Evolutionary conservation across 257 asterid species (phyloP), one percentile per base, ranked within the genome.

Genomic region (Solanum bulbocastanum): DNA sequence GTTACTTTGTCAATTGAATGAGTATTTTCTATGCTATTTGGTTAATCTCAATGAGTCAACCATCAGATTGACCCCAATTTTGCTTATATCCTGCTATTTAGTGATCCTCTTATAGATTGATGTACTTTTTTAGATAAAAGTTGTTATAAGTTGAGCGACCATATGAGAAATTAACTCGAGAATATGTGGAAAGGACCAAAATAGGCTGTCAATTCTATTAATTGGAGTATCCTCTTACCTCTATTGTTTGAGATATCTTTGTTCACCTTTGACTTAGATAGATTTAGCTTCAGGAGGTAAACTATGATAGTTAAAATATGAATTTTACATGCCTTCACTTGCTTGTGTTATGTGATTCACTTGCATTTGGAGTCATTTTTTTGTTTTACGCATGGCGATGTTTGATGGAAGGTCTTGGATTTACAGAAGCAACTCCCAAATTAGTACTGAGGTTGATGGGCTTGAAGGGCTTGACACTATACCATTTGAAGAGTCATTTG

Each of bases 351-450:
- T 27, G 40, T 46, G 40, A 46, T 2, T 81, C n/a, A 9, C 3
- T 32, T 5, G 8, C 42, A 46, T 46, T 79, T 46, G 69, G 18
- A 82, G 10, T 49, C 42, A 46, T 52, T 46, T 81, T 81, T 46
- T 15, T 8, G 23, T 82, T 81, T 8, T 44, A 23, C 2, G 23
- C 46, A 10, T 2, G 5, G 52, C 4, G 23, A 35, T 82, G 65
- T 66, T 15, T 76, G 65, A 40, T 60, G 71, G 42, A 49, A 86
- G 88, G 25, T 44, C 37, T 74, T 87, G 39, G 58, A 79, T 89
- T 83, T 92, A 89, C 98, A 96, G 99, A 96, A 92, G 98, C 99
- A 25, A 96, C 99, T 74, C 99, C 99, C 8, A 96, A 95, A 92
- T 93, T 98, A 69, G 99, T 96, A 9, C 87, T 96, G 89, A 94